Base-by-base conservation (phyloP, 805 yeast genomes). In the Candida corydali region DNA sequence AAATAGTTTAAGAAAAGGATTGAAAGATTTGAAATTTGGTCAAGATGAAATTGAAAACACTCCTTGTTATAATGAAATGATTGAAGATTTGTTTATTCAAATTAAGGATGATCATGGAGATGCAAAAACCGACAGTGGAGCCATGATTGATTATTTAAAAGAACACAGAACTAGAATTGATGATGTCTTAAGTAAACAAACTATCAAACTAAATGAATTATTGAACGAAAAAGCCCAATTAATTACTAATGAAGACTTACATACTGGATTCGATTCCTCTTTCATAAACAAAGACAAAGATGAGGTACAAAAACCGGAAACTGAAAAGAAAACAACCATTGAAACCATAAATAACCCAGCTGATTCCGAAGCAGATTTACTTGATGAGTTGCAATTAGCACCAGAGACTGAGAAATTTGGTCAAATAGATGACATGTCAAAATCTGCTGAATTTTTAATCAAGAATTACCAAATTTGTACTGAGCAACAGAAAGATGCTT, bases 191-290 rank as follows among this genome's bases (percentile, higher is more conserved):
- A 62, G 62, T 17, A 79, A 77, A 42, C 87, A 85, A 40, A 69
- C 73, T 17, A 74, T 75, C 35, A 87, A 85, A 56, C 65, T 88
- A 45, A 78, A 73, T 27, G 76, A 75, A 23, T 67, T 93, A 38
- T 70, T 76, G 47, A 72, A 76, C 46, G 96, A 89, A 51, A 84
- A 85, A 52, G 69, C 78, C 9, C 53, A 68, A 32, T 83, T 86
- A 54, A 89, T 93, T 45, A 80, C 94, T 3, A 81, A 93, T 35
- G 98, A 89, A 11, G 98, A 91, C 60, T 73, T 88, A 27, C 93
- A 79, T 48, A 87, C 93, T 10, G 98, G 96, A 0, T 93, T 86
- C 69, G 95, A 91, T 55, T 77, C 85, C 29, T 82, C 96, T 0
- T 76, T 86, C 46, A 57, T 87, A 54, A 86, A 87, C 57, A 83